Conservation (phyloP, 345 rosid species). For the Hibiscus trionum region DNA sequence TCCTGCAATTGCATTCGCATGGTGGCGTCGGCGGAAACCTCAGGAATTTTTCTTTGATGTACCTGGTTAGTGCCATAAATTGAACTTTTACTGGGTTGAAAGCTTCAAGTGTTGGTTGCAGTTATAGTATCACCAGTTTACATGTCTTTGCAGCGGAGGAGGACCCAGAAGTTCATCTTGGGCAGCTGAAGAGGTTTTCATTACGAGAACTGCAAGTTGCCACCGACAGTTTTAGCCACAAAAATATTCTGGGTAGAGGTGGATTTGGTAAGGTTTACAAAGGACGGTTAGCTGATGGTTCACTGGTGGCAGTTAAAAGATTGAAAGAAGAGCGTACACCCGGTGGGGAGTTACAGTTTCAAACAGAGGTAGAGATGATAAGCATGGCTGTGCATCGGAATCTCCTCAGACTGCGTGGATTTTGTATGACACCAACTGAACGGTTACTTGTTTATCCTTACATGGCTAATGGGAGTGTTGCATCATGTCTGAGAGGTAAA, state of each 20-base stretch:
- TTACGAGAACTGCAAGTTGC: slow-evolving; percentile 94
- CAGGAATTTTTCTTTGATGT: slow-evolving; percentile 89
- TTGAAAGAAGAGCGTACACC: slow-evolving; percentile 97
- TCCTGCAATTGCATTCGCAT: slow-evolving; percentile 95
- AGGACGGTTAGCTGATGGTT: slow-evolving; percentile 86
- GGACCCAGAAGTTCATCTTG: slow-evolving; percentile 95
- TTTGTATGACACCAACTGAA: slow-evolving; percentile 97
- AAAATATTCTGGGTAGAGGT: slow-evolving; percentile 90
- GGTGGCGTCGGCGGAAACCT: slow-evolving; percentile 94
- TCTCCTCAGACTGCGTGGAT: slow-evolving; percentile 82
- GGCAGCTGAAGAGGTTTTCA: slow-evolving; percentile 95
- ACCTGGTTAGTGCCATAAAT: slow-evolving; percentile 52
- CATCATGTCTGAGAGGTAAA: slow-evolving; percentile 90
- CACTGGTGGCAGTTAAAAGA: slow-evolving; percentile 91
- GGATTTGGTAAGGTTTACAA: slow-evolving; percentile 98
- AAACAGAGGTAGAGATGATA: slow-evolving; percentile 97
- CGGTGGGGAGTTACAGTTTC: slow-evolving; percentile 97
- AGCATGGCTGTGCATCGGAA: slow-evolving; percentile 99
- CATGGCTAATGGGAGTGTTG: slow-evolving; percentile 99
- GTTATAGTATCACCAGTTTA: slow-evolving; percentile 2
- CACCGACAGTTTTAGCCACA: slow-evolving; percentile 84
- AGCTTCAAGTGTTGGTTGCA: neutral
- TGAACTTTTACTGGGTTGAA: neutral
- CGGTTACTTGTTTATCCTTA: slow-evolving; percentile 90
- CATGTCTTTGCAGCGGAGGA: slow-evolving; percentile 68